Evolutionary conservation across 495 filamentous ascomycete genomes (phyloP).

Genomic region (Hypoxylon perforatum): DNA sequence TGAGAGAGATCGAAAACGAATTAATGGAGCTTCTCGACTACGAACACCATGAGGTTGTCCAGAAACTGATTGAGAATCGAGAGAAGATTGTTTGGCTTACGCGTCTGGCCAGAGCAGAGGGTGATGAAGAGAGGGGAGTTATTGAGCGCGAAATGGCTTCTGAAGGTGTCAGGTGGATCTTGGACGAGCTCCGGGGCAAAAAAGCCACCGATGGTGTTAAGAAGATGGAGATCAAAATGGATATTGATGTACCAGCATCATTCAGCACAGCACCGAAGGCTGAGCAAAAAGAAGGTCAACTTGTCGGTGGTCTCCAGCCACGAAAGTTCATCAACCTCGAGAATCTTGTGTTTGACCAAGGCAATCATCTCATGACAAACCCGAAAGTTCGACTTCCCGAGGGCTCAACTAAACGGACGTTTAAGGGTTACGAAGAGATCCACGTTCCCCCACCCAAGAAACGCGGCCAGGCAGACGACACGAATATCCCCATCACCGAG

Average conservation of each 20-base stretch:
- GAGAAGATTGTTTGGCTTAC: slow-evolving; percentile 97
- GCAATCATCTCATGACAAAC: slow-evolving; percentile 98
- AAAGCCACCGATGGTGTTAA: slow-evolving; percentile 66
- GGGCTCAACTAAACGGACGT: slow-evolving; percentile 91
- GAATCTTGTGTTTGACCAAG: slow-evolving; percentile 96
- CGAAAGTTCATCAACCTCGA: slow-evolving; percentile 90
- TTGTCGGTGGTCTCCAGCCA: slow-evolving; percentile 89
- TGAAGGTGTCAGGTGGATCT: slow-evolving; percentile 84
- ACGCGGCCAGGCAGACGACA: slow-evolving; percentile 81
- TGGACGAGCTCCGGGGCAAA: slow-evolving; percentile 80
- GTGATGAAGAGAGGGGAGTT: slow-evolving; percentile 76
- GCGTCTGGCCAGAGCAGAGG: slow-evolving; percentile 84
- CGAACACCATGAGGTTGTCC: slow-evolving; percentile 92
- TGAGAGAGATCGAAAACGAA: slow-evolving; percentile 97
- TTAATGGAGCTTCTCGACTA: slow-evolving; percentile 98
- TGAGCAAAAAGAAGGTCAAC: slow-evolving; percentile 67
- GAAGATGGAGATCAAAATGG: slow-evolving; percentile 92
- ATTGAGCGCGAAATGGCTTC: slow-evolving; percentile 91
- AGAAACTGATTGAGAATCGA: slow-evolving; percentile 89
- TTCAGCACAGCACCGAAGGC: slow-evolving; percentile 57
- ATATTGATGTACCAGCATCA: slow-evolving; percentile 81
- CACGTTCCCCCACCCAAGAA: slow-evolving; percentile 93
- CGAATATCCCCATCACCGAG: slow-evolving; percentile 81
- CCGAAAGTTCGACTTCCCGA: slow-evolving; percentile 94
- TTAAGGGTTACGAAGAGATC: slow-evolving; percentile 98